phyloP scores from a whole-genome alignment of 1,284 basidiomycete genomes.

The Puccinia triticina region DNA sequence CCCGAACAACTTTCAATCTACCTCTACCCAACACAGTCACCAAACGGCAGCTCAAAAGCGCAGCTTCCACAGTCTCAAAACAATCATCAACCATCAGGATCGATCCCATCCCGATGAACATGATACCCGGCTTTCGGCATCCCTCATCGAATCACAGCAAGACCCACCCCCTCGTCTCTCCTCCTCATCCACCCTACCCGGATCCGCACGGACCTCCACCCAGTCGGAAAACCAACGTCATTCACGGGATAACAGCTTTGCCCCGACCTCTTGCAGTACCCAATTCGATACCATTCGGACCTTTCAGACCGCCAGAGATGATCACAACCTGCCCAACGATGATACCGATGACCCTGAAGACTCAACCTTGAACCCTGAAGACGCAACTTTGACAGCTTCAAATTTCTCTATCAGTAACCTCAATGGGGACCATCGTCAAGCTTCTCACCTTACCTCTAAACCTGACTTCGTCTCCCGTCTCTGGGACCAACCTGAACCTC shows the following conservation, averaged over 20 bases:
- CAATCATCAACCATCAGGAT: constrained; percentile 37
- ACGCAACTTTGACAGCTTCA: neutral
- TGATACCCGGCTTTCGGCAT: constrained; percentile 20
- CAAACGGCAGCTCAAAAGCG: constrained; percentile 24
- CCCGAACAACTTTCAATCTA: neutral
- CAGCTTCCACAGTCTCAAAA: constrained; percentile 40
- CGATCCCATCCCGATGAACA: neutral
- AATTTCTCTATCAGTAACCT: neutral
- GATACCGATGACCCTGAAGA: constrained; percentile 6
- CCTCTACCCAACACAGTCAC: neutral
- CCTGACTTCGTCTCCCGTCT: constrained; percentile 14
- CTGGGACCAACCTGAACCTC: neutral
- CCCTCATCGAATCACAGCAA: constrained; percentile 2
- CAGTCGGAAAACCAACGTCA: constrained; percentile 5
- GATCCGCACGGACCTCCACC: constrained; percentile 1
- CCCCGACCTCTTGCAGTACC: constrained; percentile 31
- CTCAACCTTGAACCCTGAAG: neutral
- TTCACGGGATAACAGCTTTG: constrained; percentile 15
- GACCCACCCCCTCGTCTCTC: neutral
- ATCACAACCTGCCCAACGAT: neutral
- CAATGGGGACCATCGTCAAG: neutral
- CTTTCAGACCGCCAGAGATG: constrained; percentile 25
- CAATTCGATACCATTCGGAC: constrained; percentile 39
- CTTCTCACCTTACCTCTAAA: neutral
- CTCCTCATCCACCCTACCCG: neutral